Evolutionary conservation across 208 protist species (phyloP).

Genomic region (Wallacemonas sp.): DNA sequence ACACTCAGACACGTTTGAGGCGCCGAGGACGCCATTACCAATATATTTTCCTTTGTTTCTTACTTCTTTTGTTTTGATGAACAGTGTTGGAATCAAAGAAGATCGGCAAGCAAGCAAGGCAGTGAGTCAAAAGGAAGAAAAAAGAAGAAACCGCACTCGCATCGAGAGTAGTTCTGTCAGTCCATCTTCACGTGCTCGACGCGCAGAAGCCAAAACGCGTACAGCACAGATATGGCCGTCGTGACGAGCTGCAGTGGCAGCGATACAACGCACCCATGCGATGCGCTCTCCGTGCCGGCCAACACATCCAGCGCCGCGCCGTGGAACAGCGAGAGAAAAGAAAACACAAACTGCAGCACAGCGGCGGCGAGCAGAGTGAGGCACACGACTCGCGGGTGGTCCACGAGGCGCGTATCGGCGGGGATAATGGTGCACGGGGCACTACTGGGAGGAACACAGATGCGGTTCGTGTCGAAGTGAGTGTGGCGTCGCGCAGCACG

Average conservation of each 20-base stretch:
- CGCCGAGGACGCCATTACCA: too few species aligned
- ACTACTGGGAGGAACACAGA: not conserved
- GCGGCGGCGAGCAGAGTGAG: conserved; percentile 13
- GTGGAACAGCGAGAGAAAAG: conserved; percentile 27
- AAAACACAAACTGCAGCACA: conserved; percentile 16
- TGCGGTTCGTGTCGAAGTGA: too few species aligned
- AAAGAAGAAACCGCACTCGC: too few species aligned
- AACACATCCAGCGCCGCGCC: not conserved
- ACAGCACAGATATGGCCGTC: conserved; percentile 44
- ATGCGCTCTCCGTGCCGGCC: conserved; percentile 12
- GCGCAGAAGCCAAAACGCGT: conserved; percentile 46
- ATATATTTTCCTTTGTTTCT: too few species aligned
- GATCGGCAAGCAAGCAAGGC: too few species aligned
- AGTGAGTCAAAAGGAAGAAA: too few species aligned
- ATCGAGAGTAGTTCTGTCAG: too few species aligned
- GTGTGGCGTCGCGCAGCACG: too few species aligned
- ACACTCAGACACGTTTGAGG: too few species aligned
- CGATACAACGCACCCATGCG: conserved; percentile 41
- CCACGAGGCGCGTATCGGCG: conserved; percentile 15
- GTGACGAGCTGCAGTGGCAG: conserved; percentile 54
- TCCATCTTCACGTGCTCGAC: conserved; percentile 20
- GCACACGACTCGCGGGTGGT: conserved; percentile 2
- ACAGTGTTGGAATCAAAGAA: too few species aligned
- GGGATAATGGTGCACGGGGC: not conserved
- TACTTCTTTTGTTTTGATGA: too few species aligned